A percentile compares a stretch with the other conserved stretches of the same genome.
Evolutionary conservation across 2,329 filamentous ascomycete genomes (phyloP).

Genomic region (Rosellinia necatrix): DNA sequence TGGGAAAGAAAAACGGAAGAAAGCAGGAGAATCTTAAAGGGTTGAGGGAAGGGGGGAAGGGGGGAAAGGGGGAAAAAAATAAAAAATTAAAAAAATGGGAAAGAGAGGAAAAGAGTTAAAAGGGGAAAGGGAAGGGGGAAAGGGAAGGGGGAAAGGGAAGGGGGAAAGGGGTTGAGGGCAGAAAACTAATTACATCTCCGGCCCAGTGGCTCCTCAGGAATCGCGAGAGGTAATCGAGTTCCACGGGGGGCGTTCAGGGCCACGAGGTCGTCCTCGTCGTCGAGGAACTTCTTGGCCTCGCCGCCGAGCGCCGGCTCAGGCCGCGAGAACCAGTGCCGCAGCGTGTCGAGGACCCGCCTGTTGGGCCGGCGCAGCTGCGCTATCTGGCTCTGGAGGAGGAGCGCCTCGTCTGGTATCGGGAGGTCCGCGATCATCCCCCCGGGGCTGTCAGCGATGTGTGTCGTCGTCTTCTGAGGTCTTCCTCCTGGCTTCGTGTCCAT

Average conservation of each 20-base stretch:
- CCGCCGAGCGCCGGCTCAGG: slow-evolving; percentile 4
- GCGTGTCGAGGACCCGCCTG: slow-evolving; percentile 5
- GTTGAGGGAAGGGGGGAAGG: no score
- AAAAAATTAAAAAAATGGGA: no score
- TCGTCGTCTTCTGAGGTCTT: no score
- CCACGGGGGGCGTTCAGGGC: neutral
- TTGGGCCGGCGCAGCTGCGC: slow-evolving; percentile 9
- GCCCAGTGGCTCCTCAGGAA: slow-evolving; percentile 3
- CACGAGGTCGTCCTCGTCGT: slow-evolving; percentile 7
- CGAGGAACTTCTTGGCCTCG: slow-evolving; percentile 6
- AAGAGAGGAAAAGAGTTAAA: no score
- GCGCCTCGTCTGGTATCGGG: slow-evolving; percentile 14
- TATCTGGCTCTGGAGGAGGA: slow-evolving; percentile 19
- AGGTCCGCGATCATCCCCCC: neutral
- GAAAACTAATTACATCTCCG: neutral
- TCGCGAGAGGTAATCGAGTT: slow-evolving; percentile 10
- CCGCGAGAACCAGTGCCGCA: slow-evolving; percentile 5
- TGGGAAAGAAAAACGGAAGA: no score
- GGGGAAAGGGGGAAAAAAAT: no score
- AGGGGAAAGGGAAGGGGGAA: no score
- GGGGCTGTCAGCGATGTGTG: no score
- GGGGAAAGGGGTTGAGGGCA: neutral
- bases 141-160: neutral
- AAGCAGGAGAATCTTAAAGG: no score
- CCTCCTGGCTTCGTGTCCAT: no score